A percentile compares a stretch with the other conserved stretches of the same genome.
Evolutionary conservation across 345 rosid species (phyloP).

Genomic region (Passiflora organensis): DNA sequence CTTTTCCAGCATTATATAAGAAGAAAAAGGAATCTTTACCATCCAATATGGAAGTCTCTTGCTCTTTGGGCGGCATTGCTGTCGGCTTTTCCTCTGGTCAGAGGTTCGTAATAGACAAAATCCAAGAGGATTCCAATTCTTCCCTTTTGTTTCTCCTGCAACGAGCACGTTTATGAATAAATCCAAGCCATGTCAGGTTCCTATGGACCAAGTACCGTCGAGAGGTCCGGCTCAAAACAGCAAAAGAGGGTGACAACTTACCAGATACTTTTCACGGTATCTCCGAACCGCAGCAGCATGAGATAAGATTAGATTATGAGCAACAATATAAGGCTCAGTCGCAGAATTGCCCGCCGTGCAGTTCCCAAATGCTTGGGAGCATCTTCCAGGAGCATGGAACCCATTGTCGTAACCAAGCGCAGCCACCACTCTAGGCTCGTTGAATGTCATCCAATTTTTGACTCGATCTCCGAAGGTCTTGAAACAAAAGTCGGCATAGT

Average conservation of each 20-base stretch:
- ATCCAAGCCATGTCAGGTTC: too few relatives aligned
- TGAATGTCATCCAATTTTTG: constrained; percentile 95
- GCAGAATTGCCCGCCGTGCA: constrained; percentile 79
- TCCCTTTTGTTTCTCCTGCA: constrained; percentile 74
- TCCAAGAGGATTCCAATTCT: constrained; percentile 83
- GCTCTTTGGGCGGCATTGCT: constrained; percentile 91
- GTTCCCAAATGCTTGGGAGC: constrained; percentile 80
- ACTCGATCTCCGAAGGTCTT: constrained; percentile 81
- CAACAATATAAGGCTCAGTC: constrained; percentile 81
- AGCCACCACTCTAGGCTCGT: constrained; percentile 87
- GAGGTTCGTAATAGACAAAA: constrained; percentile 97
- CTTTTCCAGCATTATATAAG: too few relatives aligned
- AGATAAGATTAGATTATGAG: constrained; percentile 79
- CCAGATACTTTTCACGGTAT: constrained; percentile 81
- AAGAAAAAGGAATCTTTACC: constrained; percentile 35
- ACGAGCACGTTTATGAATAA: neutral
- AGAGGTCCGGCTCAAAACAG: neutral
- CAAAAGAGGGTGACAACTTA: constrained; percentile 2
- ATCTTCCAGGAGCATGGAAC: constrained; percentile 74
- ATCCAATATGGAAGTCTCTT: constrained; percentile 90
- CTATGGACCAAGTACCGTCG: too few relatives aligned
- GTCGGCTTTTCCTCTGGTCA: constrained; percentile 79
- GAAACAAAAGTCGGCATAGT: constrained; percentile 88
- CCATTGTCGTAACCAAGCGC: constrained; percentile 92
- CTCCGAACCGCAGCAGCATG: constrained; percentile 78